These are phyloP conservation scores for Pythium rishiriense DNA, from an alignment of 352 stramenopile species.

Conservation along the genomic window DNA sequence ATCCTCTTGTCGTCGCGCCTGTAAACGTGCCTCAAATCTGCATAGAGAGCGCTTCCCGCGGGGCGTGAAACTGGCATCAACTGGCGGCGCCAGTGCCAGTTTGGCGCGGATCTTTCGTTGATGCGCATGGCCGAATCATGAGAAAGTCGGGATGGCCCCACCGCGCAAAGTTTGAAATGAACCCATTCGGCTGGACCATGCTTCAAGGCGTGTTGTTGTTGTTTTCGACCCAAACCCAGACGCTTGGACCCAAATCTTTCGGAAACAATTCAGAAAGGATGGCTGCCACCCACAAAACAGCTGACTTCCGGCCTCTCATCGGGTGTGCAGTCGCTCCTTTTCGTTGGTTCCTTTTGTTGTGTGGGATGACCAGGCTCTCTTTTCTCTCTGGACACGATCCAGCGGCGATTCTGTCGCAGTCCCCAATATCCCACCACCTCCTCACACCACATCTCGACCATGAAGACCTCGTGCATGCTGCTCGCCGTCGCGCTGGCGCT, in stretches of 20 bases:
- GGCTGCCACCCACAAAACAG: conserved; percentile 7
- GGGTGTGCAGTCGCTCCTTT: conserved; percentile 13
- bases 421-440: background rate
- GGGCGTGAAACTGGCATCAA: background rate
- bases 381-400: background rate
- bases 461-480: conserved; percentile 25
- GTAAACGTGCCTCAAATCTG: background rate
- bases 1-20: background rate
- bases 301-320: conserved; percentile 4
- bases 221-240: background rate
- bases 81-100: too few relatives aligned
- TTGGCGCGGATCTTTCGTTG: background rate
- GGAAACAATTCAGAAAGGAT: conserved; percentile 24
- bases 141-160: background rate
- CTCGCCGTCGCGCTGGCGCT: conserved; percentile 8
- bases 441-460: conserved; percentile 4
- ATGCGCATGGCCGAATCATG: background rate
- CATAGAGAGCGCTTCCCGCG: background rate
- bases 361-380: too few relatives aligned
- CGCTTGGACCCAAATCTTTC: background rate
- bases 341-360: background rate
- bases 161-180: background rate
- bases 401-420: background rate
- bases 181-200: conserved; percentile 1
- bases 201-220: background rate